Percentiles rank a stretch among this genome's conserved stretches.
phyloP scores from a whole-genome alignment of 2,329 filamentous ascomycete species.

The Colletotrichum caudatum region DNA sequence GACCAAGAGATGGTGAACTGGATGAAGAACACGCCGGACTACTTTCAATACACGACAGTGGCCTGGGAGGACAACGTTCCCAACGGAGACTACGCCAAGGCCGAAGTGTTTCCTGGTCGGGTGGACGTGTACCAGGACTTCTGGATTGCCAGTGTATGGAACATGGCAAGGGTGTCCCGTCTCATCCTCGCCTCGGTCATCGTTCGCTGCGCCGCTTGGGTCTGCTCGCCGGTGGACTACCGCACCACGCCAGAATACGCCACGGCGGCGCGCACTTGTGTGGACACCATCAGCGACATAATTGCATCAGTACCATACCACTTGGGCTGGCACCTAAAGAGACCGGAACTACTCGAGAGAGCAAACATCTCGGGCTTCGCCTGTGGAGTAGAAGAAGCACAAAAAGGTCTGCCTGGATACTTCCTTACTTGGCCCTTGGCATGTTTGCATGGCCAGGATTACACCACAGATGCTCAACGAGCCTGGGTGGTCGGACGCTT shows the following conservation, averaged over 20 bases:
- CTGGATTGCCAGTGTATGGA: slow-evolving; percentile 70
- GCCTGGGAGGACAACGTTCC: slow-evolving; percentile 68
- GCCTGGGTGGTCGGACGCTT: slow-evolving; percentile 67
- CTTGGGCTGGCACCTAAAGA: slow-evolving; percentile 68
- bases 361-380: slow-evolving; percentile 60
- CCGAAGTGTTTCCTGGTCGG: slow-evolving; percentile 70
- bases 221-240: slow-evolving; percentile 71
- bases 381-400: slow-evolving; percentile 62
- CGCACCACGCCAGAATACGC: slow-evolving; percentile 73
- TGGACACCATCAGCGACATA: slow-evolving; percentile 68
- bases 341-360: slow-evolving; percentile 55
- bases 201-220: slow-evolving; percentile 71
- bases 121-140: slow-evolving; percentile 71
- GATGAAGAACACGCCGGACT: slow-evolving; percentile 62
- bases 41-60: slow-evolving; percentile 65
- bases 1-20: slow-evolving; percentile 66
- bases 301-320: slow-evolving; percentile 72
- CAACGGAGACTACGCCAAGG: slow-evolving; percentile 62
- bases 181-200: slow-evolving; percentile 67
- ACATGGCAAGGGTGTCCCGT: slow-evolving; percentile 65
- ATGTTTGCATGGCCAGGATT: slow-evolving; percentile 67
- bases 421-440: slow-evolving; percentile 71
- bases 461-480: slow-evolving; percentile 69
- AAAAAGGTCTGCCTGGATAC: slow-evolving; percentile 69
- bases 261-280: slow-evolving; percentile 62